Evolutionary conservation across 352 stramenopile species (phyloP), one percentile per base, ranked within the genome.

Genomic region (Phytophthora hibernalis): DNA sequence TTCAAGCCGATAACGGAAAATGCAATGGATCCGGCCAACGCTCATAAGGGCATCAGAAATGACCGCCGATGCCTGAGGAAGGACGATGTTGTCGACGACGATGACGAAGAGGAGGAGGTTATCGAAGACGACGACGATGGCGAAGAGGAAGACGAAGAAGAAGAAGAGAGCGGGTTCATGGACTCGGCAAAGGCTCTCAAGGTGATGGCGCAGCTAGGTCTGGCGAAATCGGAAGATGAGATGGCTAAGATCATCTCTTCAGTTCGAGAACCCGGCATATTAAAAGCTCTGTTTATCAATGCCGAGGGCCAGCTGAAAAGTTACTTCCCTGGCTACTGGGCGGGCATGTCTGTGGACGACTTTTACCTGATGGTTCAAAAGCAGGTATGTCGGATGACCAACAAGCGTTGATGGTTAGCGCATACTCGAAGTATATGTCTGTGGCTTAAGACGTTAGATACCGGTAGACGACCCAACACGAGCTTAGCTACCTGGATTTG

Each of bases 11-110:
- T 12, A 5, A 22, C 12, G 26, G 15, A 7, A 16, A 38, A 38
- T 38, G 33, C 11, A 2, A 12, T 38, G 33, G 33, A 2, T 40
- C 47, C 33, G 16, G 3, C 16, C 45, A 38, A 30, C 9, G 45
- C 22, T 24, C 5, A 37, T 40, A 16, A 22, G 26, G 1, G 13
- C 24, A 38, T 16, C 26, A 16, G 26, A 40, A 38, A 40, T 10
- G 26, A 40, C 45, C 45, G 16, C 16, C 47, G 47, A 40, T 53
- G 38, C 16, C 47, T 53, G 16, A 53, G 47, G 16, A 15, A 5
- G 26, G 7, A 40, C 26, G 0, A 53, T 1, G 24, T 24, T 53
- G 6, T 33, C 9, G 15, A 40, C 2, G 45, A 15, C 2, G 45
- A 15, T 13, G 26, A 53, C 16, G 15, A 53, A 5, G 44, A 51